Evolutionary conservation across 805 yeast species (phyloP).

Genomic region (Phaffomyces thermotolerans): DNA sequence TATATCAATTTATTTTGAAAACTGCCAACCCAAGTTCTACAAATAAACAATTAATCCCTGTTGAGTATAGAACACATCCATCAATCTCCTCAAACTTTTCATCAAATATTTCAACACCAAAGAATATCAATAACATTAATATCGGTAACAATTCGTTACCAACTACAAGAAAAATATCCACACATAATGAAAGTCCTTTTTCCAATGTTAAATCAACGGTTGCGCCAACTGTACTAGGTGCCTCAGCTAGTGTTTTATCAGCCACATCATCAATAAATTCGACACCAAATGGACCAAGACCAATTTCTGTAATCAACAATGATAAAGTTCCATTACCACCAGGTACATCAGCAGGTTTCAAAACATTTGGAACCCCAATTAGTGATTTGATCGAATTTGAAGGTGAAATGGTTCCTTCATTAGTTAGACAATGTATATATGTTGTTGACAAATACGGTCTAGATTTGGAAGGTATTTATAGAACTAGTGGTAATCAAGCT

Average conservation of each 20-base stretch:
- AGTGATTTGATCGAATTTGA: slow-evolving; percentile 72
- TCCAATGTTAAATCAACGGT: slow-evolving; percentile 16
- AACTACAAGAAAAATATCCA: slow-evolving; percentile 23
- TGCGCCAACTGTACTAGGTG: not conserved
- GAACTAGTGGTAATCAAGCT: slow-evolving; percentile 72
- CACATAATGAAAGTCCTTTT: slow-evolving; percentile 29
- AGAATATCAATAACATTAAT: slow-evolving; percentile 3
- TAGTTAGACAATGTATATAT: slow-evolving; percentile 83
- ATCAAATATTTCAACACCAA: slow-evolving; percentile 12
- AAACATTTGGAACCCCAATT: slow-evolving; percentile 80
- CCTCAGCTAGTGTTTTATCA: slow-evolving; percentile 7
- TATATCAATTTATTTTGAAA: slow-evolving; percentile 59
- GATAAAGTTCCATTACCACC: slow-evolving; percentile 24
- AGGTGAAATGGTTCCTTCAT: slow-evolving; percentile 85
- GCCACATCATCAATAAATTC: slow-evolving; percentile 4
- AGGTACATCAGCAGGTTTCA: slow-evolving; percentile 26
- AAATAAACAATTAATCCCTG: slow-evolving; percentile 46
- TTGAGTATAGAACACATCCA: slow-evolving; percentile 66
- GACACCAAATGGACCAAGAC: slow-evolving; percentile 23
- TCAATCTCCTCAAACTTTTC: slow-evolving; percentile 35
- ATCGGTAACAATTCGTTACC: slow-evolving; percentile 9
- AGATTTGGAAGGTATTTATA: slow-evolving; percentile 82
- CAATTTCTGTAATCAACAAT: slow-evolving; percentile 22
- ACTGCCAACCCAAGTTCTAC: slow-evolving; percentile 26
- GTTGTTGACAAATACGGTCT: slow-evolving; percentile 81